Evolutionary conservation across 371 early-diverging fungal genomes (phyloP), one percentile per base, ranked within the genome.

Genomic region (Mortierella polycephala): DNA sequence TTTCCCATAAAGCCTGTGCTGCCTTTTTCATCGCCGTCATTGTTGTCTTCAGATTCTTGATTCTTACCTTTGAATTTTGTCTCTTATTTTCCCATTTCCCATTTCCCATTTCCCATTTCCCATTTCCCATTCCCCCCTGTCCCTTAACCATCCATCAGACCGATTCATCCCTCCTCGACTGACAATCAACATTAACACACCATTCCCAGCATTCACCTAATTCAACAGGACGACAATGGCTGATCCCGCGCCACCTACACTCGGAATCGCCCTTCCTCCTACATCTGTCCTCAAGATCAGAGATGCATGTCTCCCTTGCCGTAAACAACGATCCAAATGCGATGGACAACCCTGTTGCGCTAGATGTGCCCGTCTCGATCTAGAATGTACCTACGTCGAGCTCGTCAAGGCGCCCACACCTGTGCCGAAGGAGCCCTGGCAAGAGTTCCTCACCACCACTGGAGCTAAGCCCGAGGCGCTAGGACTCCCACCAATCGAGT

Each of bases 231-330:
- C 51, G 60, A 49, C 57, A 37, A 76, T 76, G 77, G 50, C 72
- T 56, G 72, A 76, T 61, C 54, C 68, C 37, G 77, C 72, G 11
- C 77, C 77, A 11, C 57, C 72, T 11, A 60, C 72, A 2, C 62
- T 76, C 46, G 77, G 77, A 12, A 64, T 76, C 21, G 67, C 77
- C 21, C 62, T 76, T 9, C 77, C 77, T 10, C 77, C 77, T 5
- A 76, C 77, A 12, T 76, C 77, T 14, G 74, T 79, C 21, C 80
- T 79, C 60, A 79, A 79, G 67, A 79, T 79, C 67, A 72, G 80
- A 44, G 80, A 79, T 56, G 80, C 80, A 1, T 79, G 80, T 52
- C 57, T 79, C 8, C 80, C 80, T 21, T 79, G 80, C 52, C 80
- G 80, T 44, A 79, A 79, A 52, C 80, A 79, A 39, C 69, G 80